Base-by-base conservation (phyloP, 805 yeast species). In the Candida jianshihensis region DNA sequence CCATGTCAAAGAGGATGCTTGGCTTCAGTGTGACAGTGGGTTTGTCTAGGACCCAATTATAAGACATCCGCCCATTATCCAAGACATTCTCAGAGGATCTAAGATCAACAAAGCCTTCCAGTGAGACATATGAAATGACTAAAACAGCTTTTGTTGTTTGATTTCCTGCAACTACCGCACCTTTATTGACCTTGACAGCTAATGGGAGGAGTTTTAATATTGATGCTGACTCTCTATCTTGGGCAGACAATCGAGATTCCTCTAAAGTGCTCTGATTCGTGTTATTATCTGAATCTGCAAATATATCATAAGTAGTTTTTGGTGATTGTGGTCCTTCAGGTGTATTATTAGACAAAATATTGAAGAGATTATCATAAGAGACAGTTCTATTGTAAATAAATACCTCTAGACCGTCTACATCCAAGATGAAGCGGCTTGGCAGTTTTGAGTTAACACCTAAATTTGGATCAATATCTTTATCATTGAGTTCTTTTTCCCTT, bases 151-250 rank as follows among this genome's bases (percentile, higher is more conserved):
- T 80, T 0, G 96, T 87, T 13, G 75, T 70, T 40, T 70, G 67
- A 56, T 89, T 90, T 8, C 98, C 98, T 16, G 87, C 50, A 1
- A 86, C 81, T 19, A 86, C 33, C 0, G 95, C 81, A 1, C 90
- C 87, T 38, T 74, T 80, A 31, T 65, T 71, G 11, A 85, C 63
- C 7, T 63, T 58, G 3, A 86, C 33, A 12, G 73, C 71, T 3
- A 90, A 46, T 0, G 98, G 98, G 10, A 86, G 60, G 11, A 69
- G 37, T 9, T 51, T 50, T 22, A 68, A 41, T 9, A 62, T 36
- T 18, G 55, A 10, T 3, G 45, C 36, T 6, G 37, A 14, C 4
- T 34, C 17, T 10, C 20, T 26, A 18, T 24, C 18, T 14, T 19
- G 21, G 13, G 15, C 19, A 11, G 31, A n/a, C n/a, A n/a, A 37